Evolutionary conservation across 2,329 filamentous ascomycete species (phyloP), one percentile per base, ranked within the genome.

Genomic region (Xylariales sp.): DNA sequence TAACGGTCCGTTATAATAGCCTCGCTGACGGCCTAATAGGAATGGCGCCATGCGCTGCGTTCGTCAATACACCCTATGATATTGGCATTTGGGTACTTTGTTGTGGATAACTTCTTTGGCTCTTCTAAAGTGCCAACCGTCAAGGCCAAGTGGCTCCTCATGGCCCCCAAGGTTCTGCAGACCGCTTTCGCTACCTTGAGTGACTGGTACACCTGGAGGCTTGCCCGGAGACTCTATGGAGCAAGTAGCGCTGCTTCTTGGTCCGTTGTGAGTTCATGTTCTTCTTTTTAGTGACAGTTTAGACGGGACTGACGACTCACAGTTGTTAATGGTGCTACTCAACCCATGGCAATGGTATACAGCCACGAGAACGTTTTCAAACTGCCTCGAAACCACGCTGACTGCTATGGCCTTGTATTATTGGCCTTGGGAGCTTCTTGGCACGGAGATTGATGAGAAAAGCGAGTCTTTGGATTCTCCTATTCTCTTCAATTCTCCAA

Each of bases 341-440:
- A 97, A 90, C 79, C 93, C 96, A 6, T 99, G 96, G 94, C 93
- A 97, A 79, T 98, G 93, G 93, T 98, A 96, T 80, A 96, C 91
- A 81, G 96, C 94, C 1, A 95, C 94, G 0, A 88, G 96, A 54
- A 97, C 96, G 0, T 91, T 99, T 76, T 97, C 95, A 62, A 99
- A 99, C 81, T 96, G 91, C 60, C 83, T 98, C 4, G 96, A 99
- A 83, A 93, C 91, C n/a, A 92, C 92, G 0, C 82, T 99, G 73
- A 97, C 95, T 4, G 84, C 92, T 67, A 85, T 89, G 74, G 95
- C 94, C 1, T 83, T 98, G 53, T 89, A 89, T 77, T 88, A 90
- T 74, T 98, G 93, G 92, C 95, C 96, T 12, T 98, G 96, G 94
- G 83, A 88, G 65, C 85, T 93, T 79, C 83, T 90, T 45, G 78